Conservation (phyloP, 1,284 basidiomycete genomes). For the Cryptococcus neoformans region DNA sequence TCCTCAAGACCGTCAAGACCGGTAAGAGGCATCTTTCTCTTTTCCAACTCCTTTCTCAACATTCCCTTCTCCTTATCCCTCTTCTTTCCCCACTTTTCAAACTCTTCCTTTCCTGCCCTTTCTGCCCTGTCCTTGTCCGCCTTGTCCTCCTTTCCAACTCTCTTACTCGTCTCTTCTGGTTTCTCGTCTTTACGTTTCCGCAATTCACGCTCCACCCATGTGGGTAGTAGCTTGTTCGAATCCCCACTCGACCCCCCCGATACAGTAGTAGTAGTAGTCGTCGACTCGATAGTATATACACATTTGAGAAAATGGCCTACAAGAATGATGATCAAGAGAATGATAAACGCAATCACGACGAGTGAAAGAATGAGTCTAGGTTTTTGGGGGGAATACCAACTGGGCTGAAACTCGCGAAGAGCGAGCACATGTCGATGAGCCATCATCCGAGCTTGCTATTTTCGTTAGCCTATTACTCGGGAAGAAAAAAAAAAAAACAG, state of each 20-base stretch:
- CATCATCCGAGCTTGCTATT: not conserved
- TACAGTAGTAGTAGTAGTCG: conserved; percentile 1
- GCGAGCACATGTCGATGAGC: conserved; percentile 9
- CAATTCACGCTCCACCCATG: conserved; percentile 13
- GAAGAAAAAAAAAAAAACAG: too few species aligned
- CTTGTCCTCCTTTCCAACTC: conserved; percentile 16
- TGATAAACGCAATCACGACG: conserved; percentile 4
- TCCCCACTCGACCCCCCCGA: not conserved
- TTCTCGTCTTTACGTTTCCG: conserved; percentile 13
- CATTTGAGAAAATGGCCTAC: conserved; percentile 17
- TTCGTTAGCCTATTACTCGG: not conserved
- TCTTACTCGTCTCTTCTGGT: conserved; percentile 10
- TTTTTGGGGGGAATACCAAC: conserved; percentile 13
- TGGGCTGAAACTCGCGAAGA: conserved; percentile 12
- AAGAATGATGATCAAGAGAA: conserved; percentile 15
- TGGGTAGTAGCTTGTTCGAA: not conserved
- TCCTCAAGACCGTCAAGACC: conserved; percentile 10
- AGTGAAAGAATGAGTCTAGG: conserved; percentile 15
- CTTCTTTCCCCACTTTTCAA: conserved; percentile 13
- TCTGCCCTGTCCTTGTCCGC: conserved; percentile 9
- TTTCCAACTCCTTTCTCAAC: conserved; percentile 14
- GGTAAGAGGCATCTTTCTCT: conserved; percentile 8
- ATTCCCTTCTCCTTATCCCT: conserved; percentile 15
- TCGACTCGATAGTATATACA: conserved; percentile 22
- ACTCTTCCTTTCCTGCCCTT: conserved; percentile 11